phyloP scores from a whole-genome alignment of 1,284 basidiomycete species.

The Cryptococcus amylolentus region DNA sequence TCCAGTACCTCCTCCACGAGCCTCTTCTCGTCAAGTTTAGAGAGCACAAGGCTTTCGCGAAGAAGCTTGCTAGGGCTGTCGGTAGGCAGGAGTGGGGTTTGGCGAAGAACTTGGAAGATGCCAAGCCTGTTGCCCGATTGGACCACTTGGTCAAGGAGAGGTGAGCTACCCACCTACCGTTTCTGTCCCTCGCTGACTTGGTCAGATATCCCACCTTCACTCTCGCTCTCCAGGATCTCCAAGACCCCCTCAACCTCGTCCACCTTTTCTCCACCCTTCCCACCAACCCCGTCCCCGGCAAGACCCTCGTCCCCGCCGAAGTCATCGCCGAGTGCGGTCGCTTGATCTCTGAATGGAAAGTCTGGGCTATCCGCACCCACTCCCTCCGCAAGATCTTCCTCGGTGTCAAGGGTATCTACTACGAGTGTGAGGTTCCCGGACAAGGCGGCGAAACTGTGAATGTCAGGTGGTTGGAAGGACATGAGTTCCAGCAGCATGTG shows the following conservation, averaged over 20 bases:
- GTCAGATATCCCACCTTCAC: slow-evolving; percentile 92
- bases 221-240: slow-evolving; percentile 91
- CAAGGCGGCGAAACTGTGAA: slow-evolving; percentile 74
- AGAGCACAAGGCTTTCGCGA: slow-evolving; percentile 98
- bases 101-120: slow-evolving; percentile 90
- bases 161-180: slow-evolving; percentile 50
- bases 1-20: slow-evolving; percentile 95
- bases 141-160: slow-evolving; percentile 99
- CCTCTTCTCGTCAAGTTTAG: slow-evolving; percentile 91
- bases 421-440: slow-evolving; percentile 78
- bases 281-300: slow-evolving; percentile 60
- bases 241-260: slow-evolving; percentile 93
- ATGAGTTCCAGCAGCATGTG: slow-evolving; percentile 95
- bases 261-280: slow-evolving; percentile 89
- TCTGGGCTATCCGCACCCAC: slow-evolving; percentile 83
- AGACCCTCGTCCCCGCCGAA: slow-evolving; percentile 68
- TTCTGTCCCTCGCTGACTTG: not conserved
- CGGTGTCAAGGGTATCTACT: slow-evolving; percentile 98
- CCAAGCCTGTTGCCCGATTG: slow-evolving; percentile 79
- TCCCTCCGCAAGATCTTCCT: slow-evolving; percentile 88
- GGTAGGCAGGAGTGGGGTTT: slow-evolving; percentile 92
- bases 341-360: slow-evolving; percentile 78
- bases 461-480: slow-evolving; percentile 92
- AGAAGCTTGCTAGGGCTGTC: slow-evolving; percentile 89
- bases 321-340: slow-evolving; percentile 88